Base-by-base conservation (phyloP, 2,329 filamentous ascomycete species). In the Nigrospora sphaerica region DNA sequence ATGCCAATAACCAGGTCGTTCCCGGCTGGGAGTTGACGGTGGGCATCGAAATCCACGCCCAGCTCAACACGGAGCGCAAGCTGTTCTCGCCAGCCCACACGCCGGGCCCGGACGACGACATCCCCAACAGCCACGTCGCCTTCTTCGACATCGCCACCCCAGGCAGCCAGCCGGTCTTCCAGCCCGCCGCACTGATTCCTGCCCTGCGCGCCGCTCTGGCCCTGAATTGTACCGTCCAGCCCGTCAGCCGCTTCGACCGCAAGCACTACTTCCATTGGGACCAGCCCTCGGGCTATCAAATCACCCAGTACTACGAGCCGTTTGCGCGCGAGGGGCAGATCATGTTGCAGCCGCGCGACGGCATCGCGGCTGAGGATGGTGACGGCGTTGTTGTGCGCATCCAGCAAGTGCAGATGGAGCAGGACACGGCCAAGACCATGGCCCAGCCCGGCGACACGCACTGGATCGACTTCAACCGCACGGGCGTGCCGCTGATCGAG, bases 191-290 rank as follows among this genome's bases (percentile, higher is more conserved):
- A 0, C 71, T 98, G 12, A 75, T 97, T 34, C 93, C 93, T 4
- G 93, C 93, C n/a, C 62, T 98, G 14, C 83, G 93, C 49, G 92
- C 92, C 16, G 92, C 93, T 0, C 70, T 96, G 42, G 88, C 90
- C 0, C 73, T 98, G 39, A 80, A 85, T 48, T 97, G 93, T 65
- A 70, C 82, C 2, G 77, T 97, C 44, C 86, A 95, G 61, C 72
- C 68, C 1, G 75, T 80, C 55, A 95, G 90, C 64, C 81, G 80
- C 45, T 98, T 96, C 68, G 93, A 98, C 66, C 78, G 93, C 52
- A 98, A 98, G 65, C 93, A 98, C 66, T 98, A 98, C 68, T 97
- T 98, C 67, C 95, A 96, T 72, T 95, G 93, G 80, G 93, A 98
- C 65, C 93, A 98, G 66, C 93, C 93, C 1, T 80, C 88, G 0